phyloP scores from a whole-genome alignment of 2,329 filamentous ascomycete species.

The Neopestalotiopsis clavispora region DNA sequence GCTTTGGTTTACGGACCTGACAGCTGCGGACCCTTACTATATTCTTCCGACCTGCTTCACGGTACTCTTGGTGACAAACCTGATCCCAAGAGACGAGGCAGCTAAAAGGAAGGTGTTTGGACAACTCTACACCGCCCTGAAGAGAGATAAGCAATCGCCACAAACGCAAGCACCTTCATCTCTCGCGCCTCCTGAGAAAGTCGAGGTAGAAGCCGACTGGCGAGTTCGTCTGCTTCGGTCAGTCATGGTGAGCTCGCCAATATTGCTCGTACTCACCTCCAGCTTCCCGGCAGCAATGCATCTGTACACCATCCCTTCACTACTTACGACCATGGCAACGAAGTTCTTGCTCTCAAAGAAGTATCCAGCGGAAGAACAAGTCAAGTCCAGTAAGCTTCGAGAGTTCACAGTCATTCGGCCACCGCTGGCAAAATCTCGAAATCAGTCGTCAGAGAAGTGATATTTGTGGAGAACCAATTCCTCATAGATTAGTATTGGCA shows the following conservation, averaged over 20 bases:
- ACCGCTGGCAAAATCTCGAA: background rate
- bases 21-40: conserved; percentile 54
- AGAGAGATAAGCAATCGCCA: background rate
- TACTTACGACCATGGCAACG: conserved; percentile 30
- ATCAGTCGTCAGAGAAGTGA: background rate
- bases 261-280: conserved; percentile 41
- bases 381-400: conserved; percentile 26
- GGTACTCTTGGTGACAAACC: conserved; percentile 37
- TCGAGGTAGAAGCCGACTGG: background rate
- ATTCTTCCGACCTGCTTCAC: conserved; percentile 50
- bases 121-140: background rate
- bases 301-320: conserved; percentile 48
- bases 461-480: background rate
- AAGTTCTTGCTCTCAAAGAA: conserved; percentile 24
- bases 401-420: conserved; percentile 27
- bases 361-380: conserved; percentile 29
- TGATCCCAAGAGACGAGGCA: conserved; percentile 35
- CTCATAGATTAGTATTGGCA: no score
- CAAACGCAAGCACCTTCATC: background rate
- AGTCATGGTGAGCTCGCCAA: background rate
- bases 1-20: conserved; percentile 62
- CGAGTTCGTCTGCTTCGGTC: background rate
- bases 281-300: conserved; percentile 47
- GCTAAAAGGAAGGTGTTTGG: conserved; percentile 16
- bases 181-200: background rate